Evolutionary conservation across 495 filamentous ascomycete species (phyloP).

Genomic region (Penicillium macrosclerotiorum): DNA sequence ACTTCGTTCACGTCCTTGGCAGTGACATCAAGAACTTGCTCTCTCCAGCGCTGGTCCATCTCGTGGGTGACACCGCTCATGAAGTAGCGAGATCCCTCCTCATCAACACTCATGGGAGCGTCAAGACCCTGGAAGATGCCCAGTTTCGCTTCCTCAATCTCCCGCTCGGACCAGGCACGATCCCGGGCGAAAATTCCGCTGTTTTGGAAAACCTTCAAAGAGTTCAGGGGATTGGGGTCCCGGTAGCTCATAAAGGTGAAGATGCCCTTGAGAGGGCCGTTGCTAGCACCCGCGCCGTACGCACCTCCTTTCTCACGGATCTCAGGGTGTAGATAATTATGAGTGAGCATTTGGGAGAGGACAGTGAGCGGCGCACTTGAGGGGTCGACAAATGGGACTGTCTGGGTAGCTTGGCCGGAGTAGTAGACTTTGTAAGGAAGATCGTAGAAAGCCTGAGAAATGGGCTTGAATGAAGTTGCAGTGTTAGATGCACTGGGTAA

Average conservation of each 20-base stretch:
- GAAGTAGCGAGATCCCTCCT: conserved; percentile 84
- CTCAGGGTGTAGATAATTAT: conserved; percentile 95
- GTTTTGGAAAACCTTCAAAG: conserved; percentile 77
- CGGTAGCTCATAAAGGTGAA: conserved; percentile 97
- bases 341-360: conserved; percentile 89
- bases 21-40: conserved; percentile 84
- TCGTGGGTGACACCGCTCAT: conserved; percentile 79
- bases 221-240: conserved; percentile 93
- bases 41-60: conserved; percentile 84
- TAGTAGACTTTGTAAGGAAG: conserved; percentile 98
- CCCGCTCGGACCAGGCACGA: conserved; percentile 77
- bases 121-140: conserved; percentile 96
- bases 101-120: conserved; percentile 81
- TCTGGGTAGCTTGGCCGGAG: conserved; percentile 73
- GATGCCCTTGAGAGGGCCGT: conserved; percentile 71
- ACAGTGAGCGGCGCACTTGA: conserved; percentile 78
- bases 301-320: conserved; percentile 97
- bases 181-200: conserved; percentile 83
- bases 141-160: conserved; percentile 94
- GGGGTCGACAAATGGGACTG: conserved; percentile 77
- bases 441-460: conserved; percentile 81
- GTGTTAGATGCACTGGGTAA: conserved; percentile 33
- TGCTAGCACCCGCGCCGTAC: conserved; percentile 89
- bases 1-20: conserved; percentile 75
- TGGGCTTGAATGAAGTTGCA: conserved; percentile 32